Conservation (phyloP, 2,329 filamentous ascomycete genomes). For the Byssoonygena ceratinophila region DNA sequence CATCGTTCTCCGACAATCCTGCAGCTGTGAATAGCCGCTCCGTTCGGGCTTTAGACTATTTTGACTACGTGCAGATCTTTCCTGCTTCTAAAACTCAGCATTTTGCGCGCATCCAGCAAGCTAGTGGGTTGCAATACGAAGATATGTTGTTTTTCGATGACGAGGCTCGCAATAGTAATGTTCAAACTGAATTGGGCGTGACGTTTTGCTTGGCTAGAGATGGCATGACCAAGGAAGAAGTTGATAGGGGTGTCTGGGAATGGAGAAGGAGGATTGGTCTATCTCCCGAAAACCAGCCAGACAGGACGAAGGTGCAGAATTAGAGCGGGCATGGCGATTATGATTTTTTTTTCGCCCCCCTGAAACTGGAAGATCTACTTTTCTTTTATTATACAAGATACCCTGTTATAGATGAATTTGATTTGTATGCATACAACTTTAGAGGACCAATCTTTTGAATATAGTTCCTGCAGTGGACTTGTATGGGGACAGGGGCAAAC, state of each 20-base stretch:
- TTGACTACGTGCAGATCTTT: constrained; percentile 51
- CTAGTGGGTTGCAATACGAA: constrained; percentile 59
- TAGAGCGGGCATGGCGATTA: not conserved
- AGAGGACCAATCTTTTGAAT: too few relatives aligned
- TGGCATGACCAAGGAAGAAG: constrained; percentile 63
- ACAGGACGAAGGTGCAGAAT: constrained; percentile 13
- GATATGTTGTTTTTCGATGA: constrained; percentile 98
- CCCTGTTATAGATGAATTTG: not conserved
- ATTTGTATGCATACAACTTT: not conserved
- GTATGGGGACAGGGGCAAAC: not conserved
- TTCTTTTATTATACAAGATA: not conserved
- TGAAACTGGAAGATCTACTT: not conserved
- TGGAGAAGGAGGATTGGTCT: constrained; percentile 66
- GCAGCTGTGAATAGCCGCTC: constrained; percentile 38
- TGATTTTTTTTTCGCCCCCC: not conserved
- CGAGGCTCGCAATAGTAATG: constrained; percentile 74
- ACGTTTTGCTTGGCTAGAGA: constrained; percentile 74
- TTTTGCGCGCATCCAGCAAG: constrained; percentile 61
- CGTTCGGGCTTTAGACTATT: constrained; percentile 41
- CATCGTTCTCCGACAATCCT: constrained; percentile 33
- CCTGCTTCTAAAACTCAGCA: constrained; percentile 77
- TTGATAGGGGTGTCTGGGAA: constrained; percentile 66
- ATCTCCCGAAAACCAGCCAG: constrained; percentile 18
- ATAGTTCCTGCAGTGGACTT: too few relatives aligned
- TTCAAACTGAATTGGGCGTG: constrained; percentile 61